Percentiles rank a stretch among this genome's conserved stretches.
Evolutionary conservation across 805 yeast species (phyloP).

Genomic region (Teunomyces funiuensis): DNA sequence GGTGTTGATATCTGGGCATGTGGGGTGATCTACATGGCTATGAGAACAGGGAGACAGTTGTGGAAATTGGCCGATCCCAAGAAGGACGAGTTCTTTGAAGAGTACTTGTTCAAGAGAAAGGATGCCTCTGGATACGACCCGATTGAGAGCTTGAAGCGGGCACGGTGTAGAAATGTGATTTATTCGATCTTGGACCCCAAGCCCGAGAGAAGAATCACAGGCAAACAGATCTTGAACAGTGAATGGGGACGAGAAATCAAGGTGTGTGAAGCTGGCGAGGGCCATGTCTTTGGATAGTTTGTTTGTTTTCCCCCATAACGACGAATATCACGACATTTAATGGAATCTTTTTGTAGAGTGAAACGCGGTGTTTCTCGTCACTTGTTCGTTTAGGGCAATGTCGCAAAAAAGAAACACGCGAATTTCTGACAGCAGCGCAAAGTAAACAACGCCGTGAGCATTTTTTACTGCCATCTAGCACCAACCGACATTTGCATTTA

Average conservation of each 20-base stretch:
- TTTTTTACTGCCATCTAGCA: too few species aligned
- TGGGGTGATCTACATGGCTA: constrained; percentile 89
- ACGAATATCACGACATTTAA: background rate
- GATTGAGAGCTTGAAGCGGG: constrained; percentile 78
- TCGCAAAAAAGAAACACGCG: background rate
- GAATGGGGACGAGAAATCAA: constrained; percentile 94
- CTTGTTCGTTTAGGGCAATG: background rate
- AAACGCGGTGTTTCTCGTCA: background rate
- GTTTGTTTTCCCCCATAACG: background rate
- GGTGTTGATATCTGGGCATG: constrained; percentile 90
- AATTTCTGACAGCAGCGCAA: too few species aligned
- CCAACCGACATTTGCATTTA: too few species aligned
- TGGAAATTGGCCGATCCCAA: constrained; percentile 79
- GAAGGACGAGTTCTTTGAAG: constrained; percentile 77
- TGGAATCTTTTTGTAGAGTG: background rate
- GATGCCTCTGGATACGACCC: constrained; percentile 89
- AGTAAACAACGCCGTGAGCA: background rate
- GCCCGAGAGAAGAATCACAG: constrained; percentile 83
- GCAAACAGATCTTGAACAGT: constrained; percentile 81
- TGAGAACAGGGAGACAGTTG: constrained; percentile 90
- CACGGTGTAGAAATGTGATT: constrained; percentile 88
- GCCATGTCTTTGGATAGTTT: constrained; percentile 9
- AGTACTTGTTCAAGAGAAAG: constrained; percentile 75
- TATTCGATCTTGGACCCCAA: constrained; percentile 92
- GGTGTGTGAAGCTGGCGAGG: constrained; percentile 71